phyloP scores from a whole-genome alignment of 805 yeast genomes.

The Wickerhamomyces hampshirensis region DNA sequence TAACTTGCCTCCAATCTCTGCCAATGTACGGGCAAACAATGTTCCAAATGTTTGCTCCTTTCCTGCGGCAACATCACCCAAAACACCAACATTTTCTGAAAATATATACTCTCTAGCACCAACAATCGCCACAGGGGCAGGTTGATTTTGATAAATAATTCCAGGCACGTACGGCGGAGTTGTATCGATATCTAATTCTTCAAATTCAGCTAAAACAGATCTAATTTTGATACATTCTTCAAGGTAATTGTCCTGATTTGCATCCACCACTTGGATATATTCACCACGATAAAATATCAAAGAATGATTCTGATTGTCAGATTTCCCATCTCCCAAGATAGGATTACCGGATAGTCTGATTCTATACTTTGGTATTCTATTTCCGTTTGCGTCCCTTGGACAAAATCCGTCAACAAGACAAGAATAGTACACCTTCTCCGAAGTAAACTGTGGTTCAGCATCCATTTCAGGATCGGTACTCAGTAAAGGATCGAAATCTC shows the following conservation, averaged over 20 bases:
- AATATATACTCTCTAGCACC: constrained; percentile 96
- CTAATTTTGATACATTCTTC: constrained; percentile 93
- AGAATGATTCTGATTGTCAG: constrained; percentile 91
- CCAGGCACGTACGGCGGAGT: constrained; percentile 61
- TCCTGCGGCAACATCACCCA: constrained; percentile 96
- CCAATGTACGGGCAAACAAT: constrained; percentile 85
- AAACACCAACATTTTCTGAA: constrained; percentile 85
- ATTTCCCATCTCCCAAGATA: constrained; percentile 92
- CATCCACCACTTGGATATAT: constrained; percentile 91
- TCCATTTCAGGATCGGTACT: no score
- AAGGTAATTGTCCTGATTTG: constrained; percentile 91
- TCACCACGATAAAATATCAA: constrained; percentile 88
- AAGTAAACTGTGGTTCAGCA: no score
- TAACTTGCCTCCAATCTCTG: constrained; percentile 90
- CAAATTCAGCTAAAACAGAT: constrained; percentile 85
- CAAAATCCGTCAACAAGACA: constrained; percentile 64
- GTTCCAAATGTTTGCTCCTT: constrained; percentile 98
- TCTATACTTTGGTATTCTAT: constrained; percentile 57
- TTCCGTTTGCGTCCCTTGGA: constrained; percentile 46
- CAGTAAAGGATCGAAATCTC: no score
- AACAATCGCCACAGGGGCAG: constrained; percentile 76
- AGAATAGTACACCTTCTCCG: constrained; percentile 47
- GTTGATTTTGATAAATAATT: constrained; percentile 31
- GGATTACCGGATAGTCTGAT: constrained; percentile 90
- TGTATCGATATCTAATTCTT: constrained; percentile 56